Evolutionary conservation across 1,139 yeast species (phyloP).

Genomic region (Geotrichum reessii): DNA sequence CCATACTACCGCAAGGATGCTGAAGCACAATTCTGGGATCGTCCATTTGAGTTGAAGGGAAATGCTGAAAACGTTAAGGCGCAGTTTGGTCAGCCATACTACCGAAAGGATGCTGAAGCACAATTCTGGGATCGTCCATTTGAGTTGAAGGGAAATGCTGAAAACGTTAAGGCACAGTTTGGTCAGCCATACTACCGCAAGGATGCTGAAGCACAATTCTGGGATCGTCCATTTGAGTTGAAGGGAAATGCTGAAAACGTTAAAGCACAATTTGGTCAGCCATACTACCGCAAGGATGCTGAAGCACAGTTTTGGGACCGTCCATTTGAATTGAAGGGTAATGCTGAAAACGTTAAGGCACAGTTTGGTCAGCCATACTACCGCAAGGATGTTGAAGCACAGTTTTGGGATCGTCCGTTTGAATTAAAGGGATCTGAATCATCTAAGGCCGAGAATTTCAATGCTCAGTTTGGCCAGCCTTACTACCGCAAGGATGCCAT

Average conservation of each 20-base stretch:
- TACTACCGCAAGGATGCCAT: neutral
- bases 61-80: neutral
- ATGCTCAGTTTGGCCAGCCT: neutral
- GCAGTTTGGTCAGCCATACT: neutral
- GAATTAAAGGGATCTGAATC: neutral
- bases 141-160: neutral
- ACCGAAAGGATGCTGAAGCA: neutral
- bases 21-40: neutral
- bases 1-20: neutral
- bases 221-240: neutral
- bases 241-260: neutral
- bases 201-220: neutral
- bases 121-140: neutral
- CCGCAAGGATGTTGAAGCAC: neutral
- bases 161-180: neutral
- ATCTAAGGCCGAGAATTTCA: neutral
- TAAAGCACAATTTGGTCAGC: neutral
- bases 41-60: neutral
- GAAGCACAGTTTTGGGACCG: neutral
- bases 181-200: neutral
- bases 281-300: neutral
- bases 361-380: neutral
- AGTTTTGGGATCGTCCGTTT: neutral
- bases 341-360: neutral
- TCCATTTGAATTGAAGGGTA: neutral